Percentiles rank a stretch among this genome's conserved stretches.
These are phyloP conservation scores for Conticribra guillardii DNA, from an alignment of 108 stramenopile genomes.

Conservation along the genomic window DNA sequence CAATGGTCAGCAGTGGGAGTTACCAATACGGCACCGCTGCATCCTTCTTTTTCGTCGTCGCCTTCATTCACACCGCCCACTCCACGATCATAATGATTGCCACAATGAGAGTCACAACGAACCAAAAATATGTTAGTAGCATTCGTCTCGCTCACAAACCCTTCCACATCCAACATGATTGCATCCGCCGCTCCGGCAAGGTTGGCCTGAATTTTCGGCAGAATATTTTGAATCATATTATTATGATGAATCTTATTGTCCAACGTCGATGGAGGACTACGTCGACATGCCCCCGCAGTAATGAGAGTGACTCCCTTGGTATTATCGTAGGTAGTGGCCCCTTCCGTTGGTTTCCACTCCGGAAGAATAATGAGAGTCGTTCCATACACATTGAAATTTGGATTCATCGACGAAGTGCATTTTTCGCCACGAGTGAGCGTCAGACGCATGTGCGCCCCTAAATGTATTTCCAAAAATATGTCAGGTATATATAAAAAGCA, in stretches of 20 bases:
- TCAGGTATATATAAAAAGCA: too few relatives aligned
- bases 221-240: slow-evolving; percentile 88
- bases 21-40: slow-evolving; percentile 65
- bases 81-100: background rate
- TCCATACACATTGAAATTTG: slow-evolving; percentile 92
- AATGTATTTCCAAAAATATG: too few relatives aligned
- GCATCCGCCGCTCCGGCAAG: slow-evolving; percentile 88
- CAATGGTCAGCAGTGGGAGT: slow-evolving; percentile 91
- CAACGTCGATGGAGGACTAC: slow-evolving; percentile 80
- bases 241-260: slow-evolving; percentile 91
- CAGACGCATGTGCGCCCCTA: slow-evolving; percentile 90
- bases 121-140: slow-evolving; percentile 95
- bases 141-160: slow-evolving; percentile 92
- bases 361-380: slow-evolving; percentile 90
- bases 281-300: slow-evolving; percentile 70
- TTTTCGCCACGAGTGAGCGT: slow-evolving; percentile 93
- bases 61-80: background rate
- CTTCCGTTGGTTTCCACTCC: slow-evolving; percentile 92
- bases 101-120: slow-evolving; percentile 13
- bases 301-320: slow-evolving; percentile 82
- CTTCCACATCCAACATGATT: slow-evolving; percentile 91
- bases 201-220: slow-evolving; percentile 96
- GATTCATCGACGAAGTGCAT: slow-evolving; percentile 90
- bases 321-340: slow-evolving; percentile 91
- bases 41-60: background rate